Evolutionary conservation across 345 rosid genomes (phyloP), one percentile per base, ranked within the genome.

Genomic region (Stellera chamaejasme): DNA sequence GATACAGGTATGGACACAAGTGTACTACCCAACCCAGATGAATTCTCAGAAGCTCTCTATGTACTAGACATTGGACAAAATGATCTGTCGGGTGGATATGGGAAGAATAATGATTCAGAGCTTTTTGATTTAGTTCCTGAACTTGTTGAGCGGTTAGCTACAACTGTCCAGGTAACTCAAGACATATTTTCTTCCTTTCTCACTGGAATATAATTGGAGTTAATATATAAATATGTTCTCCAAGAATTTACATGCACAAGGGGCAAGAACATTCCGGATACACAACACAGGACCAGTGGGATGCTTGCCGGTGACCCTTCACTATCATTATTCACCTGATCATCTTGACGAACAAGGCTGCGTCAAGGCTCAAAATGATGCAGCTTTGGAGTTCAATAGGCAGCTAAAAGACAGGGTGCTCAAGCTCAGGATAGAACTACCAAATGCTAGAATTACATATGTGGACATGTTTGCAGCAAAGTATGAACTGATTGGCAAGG

Each of bases 201-300:
- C 36, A 13, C 16, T 11, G 28, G 43, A 2, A 15, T 4, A 6
- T 46, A 25, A 49, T 39, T 45, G 1, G 12, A 7, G 14, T 45
- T 28, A 26, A 25, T 11, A 25, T 47, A 5, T 11, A 10, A 47
- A 19, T 44, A 10, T 26, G 55, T 50, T 43, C 2, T 63, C 56
- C 26, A 78, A 82, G 89, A 72, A 71, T 50, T 42, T 82, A 44
- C 72, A 82, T 60, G 14, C 64, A 48, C 63, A 66, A 60, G 85
- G 83, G 45, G 89, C 81, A 41, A 71, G 85, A 59, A 43, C 81
- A 47, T 83, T 83, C 45, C 77, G 89, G 83, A 71, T 90, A 58
- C 97, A 90, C 57, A 87, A 90, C 69, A 90, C 93, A 0, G 97
- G 96, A 10, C 97, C 97, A 7, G 19, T 84, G 12, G 97, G 97